Conservation (phyloP, 1,284 basidiomycete species). For the Kwoniella shivajii region DNA sequence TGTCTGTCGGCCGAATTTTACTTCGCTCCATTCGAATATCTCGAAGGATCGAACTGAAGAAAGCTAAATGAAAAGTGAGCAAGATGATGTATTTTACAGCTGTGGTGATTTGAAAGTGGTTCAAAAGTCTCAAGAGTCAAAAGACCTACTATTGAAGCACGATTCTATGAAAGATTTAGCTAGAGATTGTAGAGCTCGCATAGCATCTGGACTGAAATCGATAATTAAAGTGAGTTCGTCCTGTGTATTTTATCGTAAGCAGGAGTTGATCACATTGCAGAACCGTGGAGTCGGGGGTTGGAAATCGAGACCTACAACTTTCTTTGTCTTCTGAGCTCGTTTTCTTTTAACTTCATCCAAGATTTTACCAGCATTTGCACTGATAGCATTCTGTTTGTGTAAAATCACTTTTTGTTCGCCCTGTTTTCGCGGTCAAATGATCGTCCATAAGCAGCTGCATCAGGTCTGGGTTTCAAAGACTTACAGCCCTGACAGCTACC, state of each 20-base stretch:
- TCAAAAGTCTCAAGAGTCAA: too few species aligned
- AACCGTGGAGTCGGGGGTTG: background rate
- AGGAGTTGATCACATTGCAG: background rate
- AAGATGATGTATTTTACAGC: background rate
- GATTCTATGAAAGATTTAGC: conserved; percentile 72
- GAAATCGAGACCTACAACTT: conserved; percentile 32
- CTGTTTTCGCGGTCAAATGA: conserved; percentile 25
- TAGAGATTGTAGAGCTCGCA: conserved; percentile 66
- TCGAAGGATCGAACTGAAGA: conserved; percentile 78
- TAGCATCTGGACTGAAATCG: conserved; percentile 66
- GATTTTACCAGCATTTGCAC: conserved; percentile 69
- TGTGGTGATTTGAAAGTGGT: too few species aligned
- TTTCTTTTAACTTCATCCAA: conserved; percentile 77
- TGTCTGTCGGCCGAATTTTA: conserved; percentile 87
- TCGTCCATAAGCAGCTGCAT: background rate
- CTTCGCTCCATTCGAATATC: conserved; percentile 88
- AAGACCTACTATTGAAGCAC: conserved; percentile 80
- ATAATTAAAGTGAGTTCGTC: conserved; percentile 56
- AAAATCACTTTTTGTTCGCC: conserved; percentile 62
- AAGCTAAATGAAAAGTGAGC: conserved; percentile 60
- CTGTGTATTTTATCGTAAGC: conserved; percentile 35
- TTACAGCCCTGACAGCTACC: conserved; percentile 70
- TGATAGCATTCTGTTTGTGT: conserved; percentile 80
- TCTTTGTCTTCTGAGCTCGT: conserved; percentile 64
- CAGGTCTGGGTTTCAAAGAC: background rate